Percentiles rank a stretch among this genome's conserved stretches.
These are phyloP conservation scores for Acer negundo DNA, from an alignment of 345 rosid species.

Conservation along the genomic window DNA sequence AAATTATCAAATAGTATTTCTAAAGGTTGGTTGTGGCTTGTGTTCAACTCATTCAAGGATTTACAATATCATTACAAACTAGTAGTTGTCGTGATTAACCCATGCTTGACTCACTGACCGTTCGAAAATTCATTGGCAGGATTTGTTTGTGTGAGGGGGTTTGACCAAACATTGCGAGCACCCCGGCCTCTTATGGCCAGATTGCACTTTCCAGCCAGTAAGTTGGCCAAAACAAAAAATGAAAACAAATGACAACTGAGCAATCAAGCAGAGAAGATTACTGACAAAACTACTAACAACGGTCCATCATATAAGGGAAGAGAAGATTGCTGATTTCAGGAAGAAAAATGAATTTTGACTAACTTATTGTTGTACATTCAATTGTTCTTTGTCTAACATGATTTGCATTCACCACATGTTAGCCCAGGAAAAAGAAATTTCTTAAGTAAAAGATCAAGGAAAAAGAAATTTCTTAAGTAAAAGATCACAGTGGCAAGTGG, in stretches of 20 bases:
- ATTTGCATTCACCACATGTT: conserved; percentile 23
- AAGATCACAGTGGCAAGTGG: conserved; percentile 3
- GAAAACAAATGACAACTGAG: conserved; percentile 19
- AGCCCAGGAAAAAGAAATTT: conserved; percentile 20
- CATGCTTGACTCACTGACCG: conserved; percentile 3
- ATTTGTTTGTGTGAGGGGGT: conserved; percentile 90
- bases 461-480: conserved; percentile 13
- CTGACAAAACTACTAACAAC: conserved; percentile 23
- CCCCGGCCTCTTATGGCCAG: conserved; percentile 82
- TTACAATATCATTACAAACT: neutral
- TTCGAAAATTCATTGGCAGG: conserved; percentile 46
- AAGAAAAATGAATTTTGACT: conserved; percentile 26
- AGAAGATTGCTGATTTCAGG: conserved; percentile 25
- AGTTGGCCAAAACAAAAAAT: conserved; percentile 37
- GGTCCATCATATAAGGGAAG: conserved; percentile 6
- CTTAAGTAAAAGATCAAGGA: neutral
- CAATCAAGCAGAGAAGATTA: conserved; percentile 20
- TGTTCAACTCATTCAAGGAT: neutral
- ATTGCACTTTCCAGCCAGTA: conserved; percentile 74
- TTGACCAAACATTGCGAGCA: conserved; percentile 71
- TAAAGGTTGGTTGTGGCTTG: neutral
- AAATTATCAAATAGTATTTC: neutral
- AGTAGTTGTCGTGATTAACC: neutral
- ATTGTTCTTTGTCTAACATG: conserved; percentile 36
- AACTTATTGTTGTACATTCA: conserved; percentile 39